Percentiles rank a stretch among this genome's conserved stretches.
These are phyloP conservation scores for Clonostachys rhizophaga DNA, from an alignment of 2,329 filamentous ascomycete species.

Conservation along the genomic window DNA sequence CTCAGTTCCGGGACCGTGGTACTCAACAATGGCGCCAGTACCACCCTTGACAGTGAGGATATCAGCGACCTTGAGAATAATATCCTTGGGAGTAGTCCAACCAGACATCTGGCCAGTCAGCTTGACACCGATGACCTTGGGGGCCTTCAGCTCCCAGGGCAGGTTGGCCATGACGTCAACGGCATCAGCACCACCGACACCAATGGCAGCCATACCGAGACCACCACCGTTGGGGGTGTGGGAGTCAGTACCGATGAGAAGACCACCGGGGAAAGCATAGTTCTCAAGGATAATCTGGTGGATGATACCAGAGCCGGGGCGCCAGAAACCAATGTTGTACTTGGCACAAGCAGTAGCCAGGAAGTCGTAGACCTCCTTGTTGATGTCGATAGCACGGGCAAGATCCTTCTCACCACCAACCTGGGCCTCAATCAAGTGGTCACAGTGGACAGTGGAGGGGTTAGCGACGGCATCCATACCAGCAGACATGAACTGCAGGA, in stretches of 20 bases:
- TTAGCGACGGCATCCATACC: conserved; percentile 95
- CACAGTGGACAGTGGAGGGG: conserved; percentile 94
- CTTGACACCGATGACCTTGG: conserved; percentile 94
- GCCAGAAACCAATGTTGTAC: conserved; percentile 99
- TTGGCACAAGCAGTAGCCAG: conserved; percentile 89
- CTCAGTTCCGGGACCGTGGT: conserved; percentile 68
- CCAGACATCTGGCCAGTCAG: conserved; percentile 84
- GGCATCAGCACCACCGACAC: conserved; percentile 96
- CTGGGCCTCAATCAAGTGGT: conserved; percentile 98
- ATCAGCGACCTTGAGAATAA: conserved; percentile 95
- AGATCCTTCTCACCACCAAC: conserved; percentile 91
- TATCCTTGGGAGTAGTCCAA: conserved; percentile 93
- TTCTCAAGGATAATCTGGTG: conserved; percentile 99
- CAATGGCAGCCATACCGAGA: conserved; percentile 76
- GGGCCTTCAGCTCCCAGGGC: conserved; percentile 97
- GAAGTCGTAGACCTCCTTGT: conserved; percentile 99
- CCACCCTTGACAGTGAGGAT: conserved; percentile 98
- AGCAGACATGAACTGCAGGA: conserved; percentile 99
- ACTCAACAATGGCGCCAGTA: conserved; percentile 86
- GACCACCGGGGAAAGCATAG: conserved; percentile 97
- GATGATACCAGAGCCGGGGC: conserved; percentile 96
- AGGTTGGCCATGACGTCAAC: conserved; percentile 98
- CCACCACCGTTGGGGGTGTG: conserved; percentile 92
- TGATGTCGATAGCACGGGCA: conserved; percentile 83
- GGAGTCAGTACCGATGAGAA: conserved; percentile 96